Conservation (phyloP, 2,329 filamentous ascomycete species). For the Aspergillus phoenicis region DNA sequence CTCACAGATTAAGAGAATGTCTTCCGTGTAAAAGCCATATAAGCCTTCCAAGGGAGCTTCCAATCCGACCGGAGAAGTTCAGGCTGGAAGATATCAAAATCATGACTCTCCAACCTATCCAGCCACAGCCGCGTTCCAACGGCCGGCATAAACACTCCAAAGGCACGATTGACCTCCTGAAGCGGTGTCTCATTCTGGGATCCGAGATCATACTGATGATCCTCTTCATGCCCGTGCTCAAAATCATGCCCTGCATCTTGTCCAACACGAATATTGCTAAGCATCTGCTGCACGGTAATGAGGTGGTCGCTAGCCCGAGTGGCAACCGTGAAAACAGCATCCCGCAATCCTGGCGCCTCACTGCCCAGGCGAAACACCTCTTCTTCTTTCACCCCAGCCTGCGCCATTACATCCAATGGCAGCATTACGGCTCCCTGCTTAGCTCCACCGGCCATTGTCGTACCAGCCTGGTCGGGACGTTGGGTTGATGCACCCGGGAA, state of each 20-base stretch:
- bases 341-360: constrained; percentile 75
- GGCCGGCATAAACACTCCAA: constrained; percentile 79
- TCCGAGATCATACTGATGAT: constrained; percentile 54
- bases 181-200: constrained; percentile 34
- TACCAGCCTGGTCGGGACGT: constrained; percentile 53
- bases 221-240: constrained; percentile 80
- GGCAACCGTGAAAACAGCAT: constrained; percentile 89
- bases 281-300: constrained; percentile 90
- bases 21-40: constrained; percentile 60
- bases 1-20: constrained; percentile 44
- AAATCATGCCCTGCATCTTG: constrained; percentile 80
- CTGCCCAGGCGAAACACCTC: constrained; percentile 82
- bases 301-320: constrained; percentile 94
- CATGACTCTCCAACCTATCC: constrained; percentile 71
- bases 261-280: constrained; percentile 75
- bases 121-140: constrained; percentile 79
- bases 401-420: constrained; percentile 86
- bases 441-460: constrained; percentile 40
- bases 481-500: constrained; percentile 63
- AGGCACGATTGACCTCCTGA: constrained; percentile 65
- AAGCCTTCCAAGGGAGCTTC: constrained; percentile 81
- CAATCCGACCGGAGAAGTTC: constrained; percentile 69
- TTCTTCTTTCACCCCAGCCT: constrained; percentile 79
- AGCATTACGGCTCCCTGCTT: constrained; percentile 71
- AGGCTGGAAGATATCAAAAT: constrained; percentile 80